phyloP scores from a whole-genome alignment of 371 early-diverging fungal species.

The Actinomucor elegans region DNA sequence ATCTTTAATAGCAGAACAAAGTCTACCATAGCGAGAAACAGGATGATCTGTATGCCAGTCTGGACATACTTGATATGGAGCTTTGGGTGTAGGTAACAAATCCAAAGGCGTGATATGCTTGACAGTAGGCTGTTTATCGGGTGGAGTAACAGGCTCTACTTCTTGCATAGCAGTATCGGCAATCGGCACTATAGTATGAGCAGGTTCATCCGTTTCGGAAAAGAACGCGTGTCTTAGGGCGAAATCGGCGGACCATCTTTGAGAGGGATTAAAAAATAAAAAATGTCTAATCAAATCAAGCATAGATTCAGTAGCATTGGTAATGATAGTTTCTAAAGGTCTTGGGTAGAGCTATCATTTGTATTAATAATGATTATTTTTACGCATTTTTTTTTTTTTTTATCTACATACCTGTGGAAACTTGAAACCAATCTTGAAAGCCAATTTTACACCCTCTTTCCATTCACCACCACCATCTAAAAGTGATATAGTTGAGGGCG shows the following conservation, averaged over 20 bases:
- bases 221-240: slow-evolving; percentile 75
- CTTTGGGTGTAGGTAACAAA: slow-evolving; percentile 15
- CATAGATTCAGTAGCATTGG: slow-evolving; percentile 61
- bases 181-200: slow-evolving; percentile 12
- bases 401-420: slow-evolving; percentile 50
- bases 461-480: slow-evolving; percentile 63
- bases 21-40: slow-evolving; percentile 6
- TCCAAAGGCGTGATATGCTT: slow-evolving; percentile 15
- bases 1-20: slow-evolving; percentile 2
- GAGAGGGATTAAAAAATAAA: slow-evolving; percentile 85
- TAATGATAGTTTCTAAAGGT: slow-evolving; percentile 61
- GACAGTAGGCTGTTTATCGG: slow-evolving; percentile 7
- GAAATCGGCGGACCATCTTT: slow-evolving; percentile 76
- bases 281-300: slow-evolving; percentile 80
- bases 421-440: slow-evolving; percentile 63
- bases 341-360: slow-evolving; percentile 45
- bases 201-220: slow-evolving; percentile 15
- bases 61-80: slow-evolving; percentile 23
- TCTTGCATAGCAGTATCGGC: neutral
- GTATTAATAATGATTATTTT: neutral
- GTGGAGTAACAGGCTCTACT: slow-evolving; percentile 17
- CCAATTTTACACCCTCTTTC: slow-evolving; percentile 70
- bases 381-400: neutral
- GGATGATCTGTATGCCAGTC: slow-evolving; percentile 20
- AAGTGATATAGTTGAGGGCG: slow-evolving; percentile 10